Conservation (phyloP, 495 filamentous ascomycete genomes). For the Astrocystis sublimbata region DNA sequence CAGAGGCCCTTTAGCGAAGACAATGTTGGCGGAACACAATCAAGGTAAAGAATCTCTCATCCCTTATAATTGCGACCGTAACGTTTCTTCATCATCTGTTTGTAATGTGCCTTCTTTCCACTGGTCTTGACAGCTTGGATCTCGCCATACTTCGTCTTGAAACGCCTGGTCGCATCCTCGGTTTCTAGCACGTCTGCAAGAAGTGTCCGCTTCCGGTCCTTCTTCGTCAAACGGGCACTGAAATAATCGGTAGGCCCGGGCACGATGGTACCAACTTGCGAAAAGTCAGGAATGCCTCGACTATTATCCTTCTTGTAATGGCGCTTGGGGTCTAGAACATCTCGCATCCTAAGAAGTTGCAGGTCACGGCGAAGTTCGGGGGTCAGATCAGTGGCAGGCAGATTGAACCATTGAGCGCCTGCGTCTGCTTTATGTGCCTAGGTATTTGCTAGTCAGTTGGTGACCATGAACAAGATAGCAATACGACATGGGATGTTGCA, state of each 20-base stretch:
- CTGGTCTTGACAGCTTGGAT: conserved; percentile 33
- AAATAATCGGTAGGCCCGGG: conserved; percentile 88
- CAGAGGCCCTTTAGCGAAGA: too few species aligned
- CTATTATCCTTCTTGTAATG: conserved; percentile 80
- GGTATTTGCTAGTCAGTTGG: conserved; percentile 19
- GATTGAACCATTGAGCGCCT: conserved; percentile 73
- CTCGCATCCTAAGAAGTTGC: conserved; percentile 83
- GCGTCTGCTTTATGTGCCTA: conserved; percentile 47
- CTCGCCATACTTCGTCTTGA: conserved; percentile 38
- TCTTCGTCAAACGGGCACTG: conserved; percentile 75
- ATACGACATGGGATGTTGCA: conserved; percentile 16
- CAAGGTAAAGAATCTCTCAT: conserved; percentile 8
- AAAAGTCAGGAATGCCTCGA: conserved; percentile 73
- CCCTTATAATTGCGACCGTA: conserved; percentile 30
- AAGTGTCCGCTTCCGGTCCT: conserved; percentile 84
- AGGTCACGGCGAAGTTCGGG: conserved; percentile 84
- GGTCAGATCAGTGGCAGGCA: conserved; percentile 80
- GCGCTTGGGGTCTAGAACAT: conserved; percentile 83
- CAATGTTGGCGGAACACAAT: neutral
- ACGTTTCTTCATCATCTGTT: conserved; percentile 35
- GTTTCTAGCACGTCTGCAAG: conserved; percentile 80
- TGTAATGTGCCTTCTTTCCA: conserved; percentile 36
- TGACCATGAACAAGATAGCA: conserved; percentile 15
- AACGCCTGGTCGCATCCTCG: conserved; percentile 44
- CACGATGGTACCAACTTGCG: conserved; percentile 84